Evolutionary conservation across 352 stramenopile genomes (phyloP), one percentile per base, ranked within the genome.

Genomic region (Globisporangium nunn): DNA sequence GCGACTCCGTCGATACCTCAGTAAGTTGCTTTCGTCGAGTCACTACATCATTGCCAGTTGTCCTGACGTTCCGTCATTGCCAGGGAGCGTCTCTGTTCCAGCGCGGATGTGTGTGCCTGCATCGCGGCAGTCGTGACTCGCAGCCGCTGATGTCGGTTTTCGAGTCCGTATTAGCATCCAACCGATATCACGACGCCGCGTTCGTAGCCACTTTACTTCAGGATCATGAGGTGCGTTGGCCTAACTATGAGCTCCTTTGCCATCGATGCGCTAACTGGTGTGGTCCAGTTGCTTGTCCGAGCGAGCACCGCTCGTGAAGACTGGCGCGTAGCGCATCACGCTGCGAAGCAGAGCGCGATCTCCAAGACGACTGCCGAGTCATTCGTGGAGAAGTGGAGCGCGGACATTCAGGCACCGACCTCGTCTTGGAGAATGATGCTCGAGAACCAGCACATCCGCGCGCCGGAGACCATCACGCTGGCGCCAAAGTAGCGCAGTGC

Each of bases 31-130:
- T 39, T 23, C 49, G 60, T 3, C 43, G 35, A 37, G 33, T n/a
- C n/a, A n/a, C n/a, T n/a, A n/a, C n/a, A n/a, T n/a, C n/a, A n/a
- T n/a, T n/a, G n/a, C n/a, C n/a, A n/a, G n/a, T n/a, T n/a, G n/a
- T n/a, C n/a, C n/a, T n/a, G n/a, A n/a, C n/a, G n/a, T n/a, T n/a
- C n/a, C n/a, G n/a, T n/a, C n/a, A n/a, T 18, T 23, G 6, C 1
- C 39, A 91, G 81, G 81, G 81, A 0, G 58, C 70, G 0, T 88
- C 81, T 15, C 53, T 83, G 1, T 77, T 88, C 29, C 81, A 92
- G 49, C 73, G 70, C 0, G 72, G 62, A 5, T 88, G 74, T 35
- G 71, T 74, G 4, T 61, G 66, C 18, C 54, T 92, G 4, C 49
- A 67, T 51, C 73, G 75, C n/a, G 64, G 59, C 0, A 64, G 63